A percentile compares a stretch with the other conserved stretches of the same genome.
phyloP scores from a whole-genome alignment of 2,329 filamentous ascomycete species.

The Ceratocystis smalleyi region DNA sequence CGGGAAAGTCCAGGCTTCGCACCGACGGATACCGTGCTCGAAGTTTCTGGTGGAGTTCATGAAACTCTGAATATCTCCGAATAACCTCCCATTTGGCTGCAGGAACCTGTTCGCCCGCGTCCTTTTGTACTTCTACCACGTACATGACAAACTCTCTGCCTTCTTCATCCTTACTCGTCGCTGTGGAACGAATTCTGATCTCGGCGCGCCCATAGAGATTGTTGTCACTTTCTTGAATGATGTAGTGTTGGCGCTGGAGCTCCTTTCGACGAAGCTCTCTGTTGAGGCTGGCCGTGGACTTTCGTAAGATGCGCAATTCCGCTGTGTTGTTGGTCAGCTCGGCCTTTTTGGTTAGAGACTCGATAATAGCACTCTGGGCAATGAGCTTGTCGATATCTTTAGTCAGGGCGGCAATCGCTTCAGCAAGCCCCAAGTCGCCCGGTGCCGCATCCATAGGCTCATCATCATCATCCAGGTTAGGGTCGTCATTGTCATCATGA shows the following conservation, averaged over 20 bases:
- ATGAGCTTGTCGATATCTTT: slow-evolving; percentile 79
- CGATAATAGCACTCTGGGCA: slow-evolving; percentile 78
- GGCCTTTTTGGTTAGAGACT: slow-evolving; percentile 82
- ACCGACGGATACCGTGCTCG: slow-evolving; percentile 76
- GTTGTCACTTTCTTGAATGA: slow-evolving; percentile 94
- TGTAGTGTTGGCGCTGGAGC: slow-evolving; percentile 89
- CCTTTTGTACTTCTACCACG: slow-evolving; percentile 76
- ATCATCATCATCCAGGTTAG: slow-evolving; percentile 49
- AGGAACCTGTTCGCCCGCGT: slow-evolving; percentile 88
- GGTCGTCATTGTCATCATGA: slow-evolving; percentile 52
- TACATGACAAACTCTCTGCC: slow-evolving; percentile 90
- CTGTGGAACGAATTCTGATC: slow-evolving; percentile 79
- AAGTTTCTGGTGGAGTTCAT: slow-evolving; percentile 81
- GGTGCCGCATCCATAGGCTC: slow-evolving; percentile 88
- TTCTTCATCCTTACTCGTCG: slow-evolving; percentile 81
- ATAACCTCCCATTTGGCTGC: slow-evolving; percentile 88
- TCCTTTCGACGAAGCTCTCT: slow-evolving; percentile 88
- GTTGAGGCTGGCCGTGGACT: slow-evolving; percentile 85
- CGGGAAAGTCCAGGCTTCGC: slow-evolving; percentile 77
- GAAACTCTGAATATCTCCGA: slow-evolving; percentile 92
- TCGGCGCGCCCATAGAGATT: slow-evolving; percentile 85
- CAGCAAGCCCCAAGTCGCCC: slow-evolving; percentile 80
- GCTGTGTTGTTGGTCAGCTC: slow-evolving; percentile 94
- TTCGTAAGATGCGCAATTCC: slow-evolving; percentile 77
- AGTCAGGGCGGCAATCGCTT: slow-evolving; percentile 78